Base-by-base conservation (phyloP, 2,329 filamentous ascomycete species). In the Ceratocystis colombiana region DNA sequence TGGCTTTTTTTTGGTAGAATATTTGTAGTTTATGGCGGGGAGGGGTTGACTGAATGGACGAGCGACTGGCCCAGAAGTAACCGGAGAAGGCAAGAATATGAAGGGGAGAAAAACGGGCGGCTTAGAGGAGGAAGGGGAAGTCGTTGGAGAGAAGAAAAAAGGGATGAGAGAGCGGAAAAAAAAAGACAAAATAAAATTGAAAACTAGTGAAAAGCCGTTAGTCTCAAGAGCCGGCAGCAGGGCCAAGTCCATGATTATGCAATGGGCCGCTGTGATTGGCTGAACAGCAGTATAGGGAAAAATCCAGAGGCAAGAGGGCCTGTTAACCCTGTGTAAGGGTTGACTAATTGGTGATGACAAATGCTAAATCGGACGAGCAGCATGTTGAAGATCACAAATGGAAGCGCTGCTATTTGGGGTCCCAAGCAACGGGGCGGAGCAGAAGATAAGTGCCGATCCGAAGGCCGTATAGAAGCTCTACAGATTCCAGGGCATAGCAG, bases 1-100 rank as follows among this genome's bases (percentile, higher is more conserved):
- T 4, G 12, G 37, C 10, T 41, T 41, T 41, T 41, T 41, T 82
- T 70, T 69, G 72, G 64, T 5, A 37, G 12, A n/a, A 6, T 37
- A 8, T 45, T 30, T 8, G 30, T 10, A 20, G 33, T 45, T 20
- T 64, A 25, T 6, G 53, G 53, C n/a, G 10, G 22, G 8, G 22
- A 28, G 22, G 1, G 25, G 28, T 17, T 17, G 12, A 57, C 17
- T 5, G 53, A 22, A 17, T 12, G 53, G 22, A 28, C 12, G 53
- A 57, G 53, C 4, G 53, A 50, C 53, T 17, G 53, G 22, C 22
- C 37, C 3, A 41, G 53, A 1, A 17, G 28, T 7, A n/a, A 6
- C 22, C 6, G 30, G 6, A 17, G 53, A 2, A 30, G 10, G 4
- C 53, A 57, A 15, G 17, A 25, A 22, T 1, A 30, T 3, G 12